A percentile compares a stretch with the other conserved stretches of the same genome.
Evolutionary conservation across 345 rosid genomes (phyloP).

Genomic region (Eucalyptus regnans): DNA sequence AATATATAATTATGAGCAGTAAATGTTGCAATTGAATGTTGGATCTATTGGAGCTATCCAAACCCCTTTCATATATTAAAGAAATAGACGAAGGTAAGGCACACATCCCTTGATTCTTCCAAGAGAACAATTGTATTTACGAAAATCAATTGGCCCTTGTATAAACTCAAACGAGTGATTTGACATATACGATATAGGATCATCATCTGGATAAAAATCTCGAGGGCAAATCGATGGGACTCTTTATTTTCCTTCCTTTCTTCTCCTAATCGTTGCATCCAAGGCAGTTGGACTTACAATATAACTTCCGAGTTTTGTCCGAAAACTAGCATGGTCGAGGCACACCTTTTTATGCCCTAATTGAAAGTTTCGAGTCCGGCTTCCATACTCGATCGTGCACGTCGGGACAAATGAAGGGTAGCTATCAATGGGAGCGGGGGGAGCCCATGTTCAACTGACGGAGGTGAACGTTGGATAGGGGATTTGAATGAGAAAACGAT

Average conservation of each 20-base stretch:
- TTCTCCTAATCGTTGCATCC: background rate
- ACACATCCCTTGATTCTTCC: background rate
- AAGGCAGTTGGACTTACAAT: background rate
- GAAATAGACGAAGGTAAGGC: background rate
- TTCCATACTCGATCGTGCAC: background rate
- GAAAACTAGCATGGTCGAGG: background rate
- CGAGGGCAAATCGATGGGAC: background rate
- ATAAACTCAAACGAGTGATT: background rate
- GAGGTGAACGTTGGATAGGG: background rate
- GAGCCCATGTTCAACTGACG: background rate
- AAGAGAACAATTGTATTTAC: background rate
- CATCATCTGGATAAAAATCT: background rate
- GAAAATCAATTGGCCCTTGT: background rate
- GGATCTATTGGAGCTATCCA: fast-evolving
- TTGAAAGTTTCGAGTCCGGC: background rate
- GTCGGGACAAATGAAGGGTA: background rate
- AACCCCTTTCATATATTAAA: background rate
- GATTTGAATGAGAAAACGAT: background rate
- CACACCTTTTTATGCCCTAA: background rate
- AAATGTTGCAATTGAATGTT: background rate
- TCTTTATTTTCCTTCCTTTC: background rate
- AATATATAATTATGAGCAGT: fast-evolving
- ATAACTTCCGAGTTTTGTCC: background rate
- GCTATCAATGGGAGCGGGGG: background rate
- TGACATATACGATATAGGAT: background rate